Conservation (phyloP, 2,329 filamentous ascomycete species). For the Acrocalymma vagum region DNA sequence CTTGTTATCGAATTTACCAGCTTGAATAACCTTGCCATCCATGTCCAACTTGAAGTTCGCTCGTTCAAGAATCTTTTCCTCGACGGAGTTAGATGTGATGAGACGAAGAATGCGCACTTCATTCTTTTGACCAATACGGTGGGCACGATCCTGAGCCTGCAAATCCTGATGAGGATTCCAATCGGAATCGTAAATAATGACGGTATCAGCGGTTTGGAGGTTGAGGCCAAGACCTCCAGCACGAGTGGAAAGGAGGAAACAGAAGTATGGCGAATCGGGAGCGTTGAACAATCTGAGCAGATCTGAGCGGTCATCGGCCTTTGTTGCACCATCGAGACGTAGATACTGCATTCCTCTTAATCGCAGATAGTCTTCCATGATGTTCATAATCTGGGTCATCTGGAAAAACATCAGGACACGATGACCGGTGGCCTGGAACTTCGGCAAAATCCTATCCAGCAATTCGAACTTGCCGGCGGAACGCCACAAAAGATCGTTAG, state of each 20-base stretch:
- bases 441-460: conserved; percentile 88
- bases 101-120: conserved; percentile 95
- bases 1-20: conserved; percentile 99
- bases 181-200: conserved; percentile 99
- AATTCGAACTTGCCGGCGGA: conserved; percentile 97
- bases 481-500: conserved; percentile 94
- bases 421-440: conserved; percentile 90
- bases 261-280: conserved; percentile 91
- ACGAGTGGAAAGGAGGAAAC: conserved; percentile 97
- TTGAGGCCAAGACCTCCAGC: conserved; percentile 98
- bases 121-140: conserved; percentile 99
- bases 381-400: conserved; percentile 99
- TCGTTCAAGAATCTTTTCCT: conserved; percentile 97
- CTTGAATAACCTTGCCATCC: conserved; percentile 99
- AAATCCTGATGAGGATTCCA: conserved; percentile 99
- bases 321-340: conserved; percentile 94
- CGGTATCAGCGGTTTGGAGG: conserved; percentile 95
- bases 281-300: conserved; percentile 89
- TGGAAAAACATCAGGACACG: conserved; percentile 99
- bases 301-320: conserved; percentile 95
- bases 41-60: conserved; percentile 98
- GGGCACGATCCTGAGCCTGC: conserved; percentile 98
- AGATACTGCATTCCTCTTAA: conserved; percentile 85
- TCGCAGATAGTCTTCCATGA: conserved; percentile 98
- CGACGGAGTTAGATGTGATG: conserved; percentile 95